Base-by-base conservation (phyloP, 768 basidiomycete genomes). In the Wakefieldia striispora region DNA sequence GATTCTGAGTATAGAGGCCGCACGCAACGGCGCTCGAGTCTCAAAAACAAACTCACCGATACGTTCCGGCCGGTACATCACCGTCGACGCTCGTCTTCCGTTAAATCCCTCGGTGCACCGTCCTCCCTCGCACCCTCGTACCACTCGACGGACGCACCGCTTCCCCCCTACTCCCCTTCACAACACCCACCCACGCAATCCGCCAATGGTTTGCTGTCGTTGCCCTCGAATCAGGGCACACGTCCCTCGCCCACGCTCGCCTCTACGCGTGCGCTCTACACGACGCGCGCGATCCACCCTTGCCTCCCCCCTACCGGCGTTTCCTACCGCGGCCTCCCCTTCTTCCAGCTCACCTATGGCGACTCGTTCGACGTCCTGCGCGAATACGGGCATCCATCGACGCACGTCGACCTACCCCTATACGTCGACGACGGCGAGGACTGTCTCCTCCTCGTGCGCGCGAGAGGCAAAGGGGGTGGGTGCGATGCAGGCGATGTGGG, bases 391-490 rank as follows among this genome's bases (percentile, higher is more conserved):
- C 89, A 91, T 61, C 90, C 90, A 13, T 82, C 83, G 47, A 75
- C 79, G 19, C 88, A 90, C 59, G 75, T 77, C 4, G 80, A 86
- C 57, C 69, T 92, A 36, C 90, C 90, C 3, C 62, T 92, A 48
- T 83, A 84, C 57, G 85, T 91, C 43, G 89, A 91, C 56, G 89
- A 89, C 55, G 76, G 76, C 11, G 79, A 80, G 38, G 90, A 91
- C 57, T 91, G 89, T 68, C 69, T 92, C 53, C 68, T 92, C 45
- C 75, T 91, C 21, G 88, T 84, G 53, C 72, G 88, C 37, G 80
- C 85, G 63, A 50, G 40, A 11, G 38, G 46, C 33, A 64, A 62
- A 27, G 57, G 62, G 6, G 41, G 55, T 43, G 62, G 53, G 55
- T 55, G 57, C 34, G 59, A 65, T 3, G 40, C 53, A 4, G 78